These are phyloP conservation scores for Breviolum minutum DNA, from an alignment of 73 alveolate species.

Conservation along the genomic window DNA sequence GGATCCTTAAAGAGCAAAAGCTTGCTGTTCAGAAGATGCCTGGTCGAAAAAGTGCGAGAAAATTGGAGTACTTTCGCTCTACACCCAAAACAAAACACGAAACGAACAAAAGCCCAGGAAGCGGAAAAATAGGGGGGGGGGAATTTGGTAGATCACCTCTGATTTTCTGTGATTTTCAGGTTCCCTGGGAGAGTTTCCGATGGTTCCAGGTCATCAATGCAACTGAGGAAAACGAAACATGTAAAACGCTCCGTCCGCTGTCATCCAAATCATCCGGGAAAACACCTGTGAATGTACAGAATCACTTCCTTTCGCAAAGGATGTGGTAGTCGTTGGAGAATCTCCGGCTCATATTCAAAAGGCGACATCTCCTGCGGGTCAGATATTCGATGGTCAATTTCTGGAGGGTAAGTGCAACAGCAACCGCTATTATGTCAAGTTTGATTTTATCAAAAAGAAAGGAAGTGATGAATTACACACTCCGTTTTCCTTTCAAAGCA, in stretches of 20 bases:
- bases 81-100: too few relatives aligned
- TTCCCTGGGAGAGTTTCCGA: too few relatives aligned
- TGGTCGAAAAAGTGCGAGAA: background rate
- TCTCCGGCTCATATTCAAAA: constrained; percentile 63
- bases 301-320: constrained; percentile 85
- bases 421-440: background rate
- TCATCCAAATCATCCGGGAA: background rate
- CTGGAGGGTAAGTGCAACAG: background rate
- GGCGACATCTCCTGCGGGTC: constrained; percentile 70
- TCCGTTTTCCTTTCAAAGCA: too few relatives aligned
- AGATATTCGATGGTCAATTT: too few relatives aligned
- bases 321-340: constrained; percentile 51
- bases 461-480: too few relatives aligned
- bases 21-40: constrained; percentile 46
- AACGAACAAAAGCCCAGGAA: too few relatives aligned
- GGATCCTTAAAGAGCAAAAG: constrained; percentile 49
- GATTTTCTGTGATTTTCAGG: too few relatives aligned
- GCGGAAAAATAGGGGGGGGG: too few relatives aligned
- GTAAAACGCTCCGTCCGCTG: background rate
- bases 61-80: background rate
- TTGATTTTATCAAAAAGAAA: too few relatives aligned
- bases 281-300: constrained; percentile 70
- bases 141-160: too few relatives aligned
- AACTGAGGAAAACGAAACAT: too few relatives aligned
- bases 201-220: too few relatives aligned